These are phyloP conservation scores for Protomyces inundatus DNA, from an alignment of 1,139 yeast species.

Conservation along the genomic window DNA sequence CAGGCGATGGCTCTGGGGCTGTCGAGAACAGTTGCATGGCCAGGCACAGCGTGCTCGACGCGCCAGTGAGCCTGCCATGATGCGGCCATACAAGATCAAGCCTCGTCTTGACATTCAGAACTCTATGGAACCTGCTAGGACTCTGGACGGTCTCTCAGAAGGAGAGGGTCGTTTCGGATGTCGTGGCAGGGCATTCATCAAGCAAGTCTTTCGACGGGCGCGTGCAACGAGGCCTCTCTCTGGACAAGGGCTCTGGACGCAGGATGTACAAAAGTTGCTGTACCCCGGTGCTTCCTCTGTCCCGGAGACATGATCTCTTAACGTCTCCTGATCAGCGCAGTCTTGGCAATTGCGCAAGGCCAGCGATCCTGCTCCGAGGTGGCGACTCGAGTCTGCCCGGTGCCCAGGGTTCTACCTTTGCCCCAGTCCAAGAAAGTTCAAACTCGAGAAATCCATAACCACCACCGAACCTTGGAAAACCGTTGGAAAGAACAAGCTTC, in stretches of 20 bases:
- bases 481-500: too few species aligned
- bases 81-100: background rate
- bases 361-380: background rate
- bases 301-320: background rate
- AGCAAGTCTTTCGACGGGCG: background rate
- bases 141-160: too few species aligned
- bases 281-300: background rate
- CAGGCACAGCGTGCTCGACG: too few species aligned
- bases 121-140: too few species aligned
- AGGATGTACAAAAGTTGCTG: background rate
- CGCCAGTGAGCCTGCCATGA: background rate
- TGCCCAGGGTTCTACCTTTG: background rate
- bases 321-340: background rate
- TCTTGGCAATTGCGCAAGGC: background rate
- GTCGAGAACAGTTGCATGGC: background rate
- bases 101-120: too few species aligned
- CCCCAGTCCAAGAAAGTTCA: too few species aligned
- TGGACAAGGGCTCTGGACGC: background rate
- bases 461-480: too few species aligned
- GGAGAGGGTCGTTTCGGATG: too few species aligned
- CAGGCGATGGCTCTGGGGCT: background rate
- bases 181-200: background rate
- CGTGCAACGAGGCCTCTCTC: background rate
- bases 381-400: background rate
- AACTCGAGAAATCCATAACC: too few species aligned